Evolutionary conservation across 78 protist species (phyloP).

Genomic region (Cavenderia fasciculata): DNA sequence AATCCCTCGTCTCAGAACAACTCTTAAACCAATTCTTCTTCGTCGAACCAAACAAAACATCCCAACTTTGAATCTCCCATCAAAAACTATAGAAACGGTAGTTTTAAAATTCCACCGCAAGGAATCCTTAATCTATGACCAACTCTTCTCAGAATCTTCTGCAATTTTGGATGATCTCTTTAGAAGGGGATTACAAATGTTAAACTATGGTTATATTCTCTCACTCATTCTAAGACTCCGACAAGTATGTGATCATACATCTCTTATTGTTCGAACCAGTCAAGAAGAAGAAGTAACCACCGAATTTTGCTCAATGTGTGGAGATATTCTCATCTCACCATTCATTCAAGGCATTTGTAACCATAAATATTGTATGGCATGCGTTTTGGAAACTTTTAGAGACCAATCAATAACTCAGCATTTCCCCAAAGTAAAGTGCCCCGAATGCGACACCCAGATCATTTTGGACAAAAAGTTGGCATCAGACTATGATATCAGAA

Average conservation of each 20-base stretch:
- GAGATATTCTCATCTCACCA: no score
- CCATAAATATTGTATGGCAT: no score
- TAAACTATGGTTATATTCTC: no score
- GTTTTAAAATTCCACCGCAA: neutral
- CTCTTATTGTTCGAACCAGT: neutral
- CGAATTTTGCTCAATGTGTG: no score
- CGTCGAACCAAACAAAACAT: conserved; percentile 33
- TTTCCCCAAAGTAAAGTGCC: no score
- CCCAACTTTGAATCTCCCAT: neutral
- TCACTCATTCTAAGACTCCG: neutral
- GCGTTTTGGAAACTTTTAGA: no score
- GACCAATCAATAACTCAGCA: no score
- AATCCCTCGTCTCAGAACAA: neutral
- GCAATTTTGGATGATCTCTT: neutral
- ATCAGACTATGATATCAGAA: no score
- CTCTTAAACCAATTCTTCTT: conserved; percentile 48
- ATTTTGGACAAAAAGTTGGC: no score
- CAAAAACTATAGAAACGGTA: neutral
- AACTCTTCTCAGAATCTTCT: neutral
- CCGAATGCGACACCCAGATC: no score
- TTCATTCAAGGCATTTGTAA: no score
- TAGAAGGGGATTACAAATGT: no score
- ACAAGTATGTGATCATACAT: conserved; percentile 1
- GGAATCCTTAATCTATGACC: conserved; percentile 9
- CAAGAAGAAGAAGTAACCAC: neutral